Evolutionary conservation across 805 yeast genomes (phyloP).

Genomic region (Wickerhamiella parazyma): DNA sequence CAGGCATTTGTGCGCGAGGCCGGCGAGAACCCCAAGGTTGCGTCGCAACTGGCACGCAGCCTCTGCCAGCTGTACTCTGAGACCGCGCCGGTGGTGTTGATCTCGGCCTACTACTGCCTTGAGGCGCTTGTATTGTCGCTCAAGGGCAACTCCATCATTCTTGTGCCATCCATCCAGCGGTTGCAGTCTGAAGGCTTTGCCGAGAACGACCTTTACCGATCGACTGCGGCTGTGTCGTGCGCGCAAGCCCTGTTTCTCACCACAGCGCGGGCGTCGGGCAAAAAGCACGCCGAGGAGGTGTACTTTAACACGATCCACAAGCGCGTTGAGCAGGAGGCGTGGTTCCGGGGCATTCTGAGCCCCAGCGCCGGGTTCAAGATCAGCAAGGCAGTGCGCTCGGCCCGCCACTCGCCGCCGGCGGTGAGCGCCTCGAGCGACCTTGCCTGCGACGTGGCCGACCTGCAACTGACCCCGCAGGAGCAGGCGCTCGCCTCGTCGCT

Average conservation of each 20-base stretch:
- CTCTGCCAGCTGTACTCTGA: constrained; percentile 7
- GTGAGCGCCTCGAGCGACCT: not conserved
- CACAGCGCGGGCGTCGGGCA: constrained; percentile 5
- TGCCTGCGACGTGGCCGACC: not conserved
- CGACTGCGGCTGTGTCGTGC: constrained; percentile 1
- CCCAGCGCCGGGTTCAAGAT: constrained; percentile 12
- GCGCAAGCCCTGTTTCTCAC: constrained; percentile 14
- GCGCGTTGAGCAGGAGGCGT: constrained; percentile 12
- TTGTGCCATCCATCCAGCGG: constrained; percentile 13
- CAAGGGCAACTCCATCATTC: not conserved
- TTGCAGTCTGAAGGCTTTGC: constrained; percentile 6
- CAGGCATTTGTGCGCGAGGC: constrained; percentile 10
- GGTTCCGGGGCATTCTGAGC: constrained; percentile 19
- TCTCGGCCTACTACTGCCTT: constrained; percentile 17
- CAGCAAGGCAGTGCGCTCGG: constrained; percentile 10
- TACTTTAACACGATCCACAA: constrained; percentile 9
- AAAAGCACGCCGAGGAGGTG: constrained; percentile 9
- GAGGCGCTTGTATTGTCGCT: constrained; percentile 9
- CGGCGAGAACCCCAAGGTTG: constrained; percentile 10
- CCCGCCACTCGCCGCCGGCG: constrained; percentile 6
- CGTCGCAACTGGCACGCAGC: constrained; percentile 14
- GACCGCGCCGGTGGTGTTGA: constrained; percentile 11
- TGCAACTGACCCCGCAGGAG: constrained; percentile 11
- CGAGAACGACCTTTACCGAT: not conserved
- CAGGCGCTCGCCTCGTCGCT: constrained; percentile 9